These are phyloP conservation scores for Sphagnum contortum DNA, from an alignment of 225 moss, liverwort and hornwort genomes.

Conservation along the genomic window DNA sequence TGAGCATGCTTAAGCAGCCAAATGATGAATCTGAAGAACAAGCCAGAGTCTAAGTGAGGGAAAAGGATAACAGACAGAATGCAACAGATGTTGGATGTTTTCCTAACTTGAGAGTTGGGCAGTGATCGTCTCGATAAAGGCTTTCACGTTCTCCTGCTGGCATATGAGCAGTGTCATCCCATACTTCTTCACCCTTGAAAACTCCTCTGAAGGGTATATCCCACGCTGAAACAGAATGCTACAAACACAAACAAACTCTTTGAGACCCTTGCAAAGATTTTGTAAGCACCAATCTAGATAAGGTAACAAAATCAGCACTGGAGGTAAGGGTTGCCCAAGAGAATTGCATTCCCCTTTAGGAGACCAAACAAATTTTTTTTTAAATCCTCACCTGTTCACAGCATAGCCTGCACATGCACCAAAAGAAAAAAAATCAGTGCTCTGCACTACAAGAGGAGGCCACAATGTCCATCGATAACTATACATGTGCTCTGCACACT, in stretches of 20 bases:
- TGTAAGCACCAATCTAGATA: background rate
- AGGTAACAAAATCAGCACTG: background rate
- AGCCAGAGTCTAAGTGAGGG: background rate
- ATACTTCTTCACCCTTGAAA: conserved; percentile 85
- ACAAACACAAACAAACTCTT: background rate
- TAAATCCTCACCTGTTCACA: conserved; percentile 42
- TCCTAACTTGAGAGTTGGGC: conserved; percentile 57
- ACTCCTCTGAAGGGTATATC: conserved; percentile 81
- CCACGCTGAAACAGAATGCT: conserved; percentile 87
- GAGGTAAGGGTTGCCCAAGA: background rate
- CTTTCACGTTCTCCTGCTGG: conserved; percentile 78
- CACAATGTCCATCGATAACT: too few relatives aligned
- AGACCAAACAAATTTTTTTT: too few relatives aligned
- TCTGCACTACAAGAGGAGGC: too few relatives aligned
- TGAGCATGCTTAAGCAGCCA: too few relatives aligned
- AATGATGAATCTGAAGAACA: background rate
- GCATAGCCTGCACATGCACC: conserved; percentile 28
- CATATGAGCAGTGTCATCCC: conserved; percentile 80
- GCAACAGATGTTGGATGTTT: too few relatives aligned
- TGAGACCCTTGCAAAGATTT: background rate
- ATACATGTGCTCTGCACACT: too few relatives aligned
- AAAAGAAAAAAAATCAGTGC: too few relatives aligned
- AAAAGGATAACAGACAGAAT: background rate
- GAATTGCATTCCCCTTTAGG: too few relatives aligned
- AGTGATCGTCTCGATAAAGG: conserved; percentile 71